phyloP scores from a whole-genome alignment of 2,329 filamentous ascomycete genomes.

The Boeremia lycopersici region DNA sequence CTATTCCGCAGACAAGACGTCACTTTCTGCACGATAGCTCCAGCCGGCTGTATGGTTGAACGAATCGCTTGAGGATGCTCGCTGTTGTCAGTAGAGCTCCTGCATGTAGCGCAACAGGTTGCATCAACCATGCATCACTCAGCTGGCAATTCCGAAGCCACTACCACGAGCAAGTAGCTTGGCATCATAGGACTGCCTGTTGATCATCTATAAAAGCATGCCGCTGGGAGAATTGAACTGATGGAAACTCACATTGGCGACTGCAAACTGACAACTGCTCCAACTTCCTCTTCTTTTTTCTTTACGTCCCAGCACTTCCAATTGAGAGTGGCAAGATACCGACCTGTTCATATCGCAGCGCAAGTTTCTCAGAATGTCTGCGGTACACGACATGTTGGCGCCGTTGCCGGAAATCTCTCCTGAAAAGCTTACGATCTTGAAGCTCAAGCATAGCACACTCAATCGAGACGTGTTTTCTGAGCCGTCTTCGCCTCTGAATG shows the following conservation, averaged over 20 bases:
- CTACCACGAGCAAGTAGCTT: background rate
- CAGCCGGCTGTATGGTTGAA: background rate
- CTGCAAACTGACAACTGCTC: background rate
- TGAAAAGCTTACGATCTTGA: slow-evolving; percentile 32
- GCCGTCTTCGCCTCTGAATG: slow-evolving; percentile 23
- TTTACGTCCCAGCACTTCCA: background rate
- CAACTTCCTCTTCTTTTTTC: background rate
- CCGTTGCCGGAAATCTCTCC: slow-evolving; percentile 24
- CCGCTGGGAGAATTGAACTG: background rate
- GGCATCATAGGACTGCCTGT: background rate
- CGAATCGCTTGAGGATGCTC: background rate
- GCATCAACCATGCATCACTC: slow-evolving; percentile 8
- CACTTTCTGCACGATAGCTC: background rate
- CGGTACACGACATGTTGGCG: slow-evolving; percentile 4
- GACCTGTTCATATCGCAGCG: background rate
- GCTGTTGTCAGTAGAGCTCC: background rate
- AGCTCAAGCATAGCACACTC: slow-evolving; percentile 27
- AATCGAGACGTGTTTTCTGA: slow-evolving; percentile 32
- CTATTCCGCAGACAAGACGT: background rate
- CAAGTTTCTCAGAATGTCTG: background rate
- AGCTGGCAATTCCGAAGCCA: background rate
- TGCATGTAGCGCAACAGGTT: background rate
- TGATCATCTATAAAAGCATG: slow-evolving; percentile 1
- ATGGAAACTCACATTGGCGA: background rate
- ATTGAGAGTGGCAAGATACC: background rate